These are phyloP conservation scores for Lipomyces anomalus DNA, from an alignment of 805 yeast species.

Conservation along the genomic window DNA sequence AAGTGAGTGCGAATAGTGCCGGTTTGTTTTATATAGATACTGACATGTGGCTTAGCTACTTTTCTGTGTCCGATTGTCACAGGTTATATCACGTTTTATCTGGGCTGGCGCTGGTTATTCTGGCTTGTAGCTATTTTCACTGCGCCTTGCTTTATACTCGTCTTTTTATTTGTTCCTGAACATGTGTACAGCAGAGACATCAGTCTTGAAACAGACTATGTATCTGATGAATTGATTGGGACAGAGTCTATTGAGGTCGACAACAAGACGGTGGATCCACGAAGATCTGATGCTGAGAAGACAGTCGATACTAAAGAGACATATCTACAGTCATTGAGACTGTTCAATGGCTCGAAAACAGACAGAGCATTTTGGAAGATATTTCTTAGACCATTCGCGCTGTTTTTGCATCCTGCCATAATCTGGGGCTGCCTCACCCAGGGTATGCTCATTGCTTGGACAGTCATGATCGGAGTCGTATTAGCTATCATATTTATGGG, in stretches of 20 bases:
- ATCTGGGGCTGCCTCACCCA: slow-evolving; percentile 21
- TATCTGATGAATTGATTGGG: slow-evolving; percentile 9
- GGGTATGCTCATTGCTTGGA: slow-evolving; percentile 24
- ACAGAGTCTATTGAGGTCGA: background rate
- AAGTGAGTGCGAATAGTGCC: background rate
- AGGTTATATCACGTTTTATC: slow-evolving; percentile 10
- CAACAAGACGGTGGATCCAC: slow-evolving; percentile 1
- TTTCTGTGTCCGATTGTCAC: slow-evolving; percentile 21
- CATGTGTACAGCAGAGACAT: slow-evolving; percentile 14
- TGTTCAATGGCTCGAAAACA: slow-evolving; percentile 17
- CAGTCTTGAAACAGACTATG: slow-evolving; percentile 12
- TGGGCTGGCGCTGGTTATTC: slow-evolving; percentile 25
- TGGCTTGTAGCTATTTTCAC: slow-evolving; percentile 18
- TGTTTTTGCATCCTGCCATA: slow-evolving; percentile 16
- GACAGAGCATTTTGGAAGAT: slow-evolving; percentile 20
- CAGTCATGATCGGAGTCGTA: slow-evolving; percentile 22
- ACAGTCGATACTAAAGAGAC: slow-evolving; percentile 8
- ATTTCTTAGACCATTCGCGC: slow-evolving; percentile 19
- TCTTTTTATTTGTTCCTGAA: slow-evolving; percentile 21
- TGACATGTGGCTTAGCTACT: slow-evolving; percentile 5
- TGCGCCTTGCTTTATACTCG: slow-evolving; percentile 9
- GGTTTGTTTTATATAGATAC: background rate
- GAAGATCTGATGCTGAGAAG: background rate
- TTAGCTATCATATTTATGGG: slow-evolving; percentile 23
- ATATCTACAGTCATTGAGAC: slow-evolving; percentile 10